A percentile compares a stretch with the other conserved stretches of the same genome.
Conservation (phyloP, 345 rosid species). For the Conringia planisiliqua region DNA sequence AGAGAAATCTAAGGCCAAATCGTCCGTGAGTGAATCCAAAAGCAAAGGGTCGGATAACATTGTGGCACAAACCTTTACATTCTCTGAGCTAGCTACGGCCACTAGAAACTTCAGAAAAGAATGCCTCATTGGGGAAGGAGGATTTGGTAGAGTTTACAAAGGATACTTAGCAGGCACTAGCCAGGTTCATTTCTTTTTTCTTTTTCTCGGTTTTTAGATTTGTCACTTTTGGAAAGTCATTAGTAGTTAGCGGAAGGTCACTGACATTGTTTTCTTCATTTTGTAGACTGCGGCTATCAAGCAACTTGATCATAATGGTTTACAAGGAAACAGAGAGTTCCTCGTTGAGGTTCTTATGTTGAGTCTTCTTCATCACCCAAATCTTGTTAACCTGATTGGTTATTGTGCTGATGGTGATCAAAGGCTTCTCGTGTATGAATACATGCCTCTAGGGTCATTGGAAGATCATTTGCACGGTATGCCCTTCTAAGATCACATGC, state of each 20-base stretch:
- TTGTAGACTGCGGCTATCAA: constrained; percentile 83
- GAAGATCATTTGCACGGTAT: constrained; percentile 89
- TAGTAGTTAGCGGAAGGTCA: not conserved
- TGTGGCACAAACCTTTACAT: constrained; percentile 69
- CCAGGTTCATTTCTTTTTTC: constrained; percentile 47
- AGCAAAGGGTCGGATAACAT: constrained; percentile 50
- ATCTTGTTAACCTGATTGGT: constrained; percentile 80
- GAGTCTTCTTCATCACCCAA: constrained; percentile 86
- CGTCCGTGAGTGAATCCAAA: constrained; percentile 38
- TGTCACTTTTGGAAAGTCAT: not conserved
- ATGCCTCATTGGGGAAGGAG: constrained; percentile 86
- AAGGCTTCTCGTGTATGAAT: constrained; percentile 85
- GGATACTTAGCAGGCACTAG: constrained; percentile 56
- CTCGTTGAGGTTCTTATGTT: constrained; percentile 87
- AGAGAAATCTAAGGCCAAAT: constrained; percentile 45
- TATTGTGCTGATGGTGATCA: constrained; percentile 97
- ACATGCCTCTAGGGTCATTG: constrained; percentile 80
- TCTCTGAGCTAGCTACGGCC: constrained; percentile 71
- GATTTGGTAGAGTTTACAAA: constrained; percentile 83
- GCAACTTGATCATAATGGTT: constrained; percentile 84
- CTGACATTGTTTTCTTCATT: not conserved
- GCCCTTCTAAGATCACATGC: not conserved
- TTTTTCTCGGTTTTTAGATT: not conserved
- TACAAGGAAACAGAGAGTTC: constrained; percentile 89
- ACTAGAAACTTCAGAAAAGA: constrained; percentile 78